Conservation (phyloP, 768 basidiomycete genomes). For the Psilocybe cyanescens region DNA sequence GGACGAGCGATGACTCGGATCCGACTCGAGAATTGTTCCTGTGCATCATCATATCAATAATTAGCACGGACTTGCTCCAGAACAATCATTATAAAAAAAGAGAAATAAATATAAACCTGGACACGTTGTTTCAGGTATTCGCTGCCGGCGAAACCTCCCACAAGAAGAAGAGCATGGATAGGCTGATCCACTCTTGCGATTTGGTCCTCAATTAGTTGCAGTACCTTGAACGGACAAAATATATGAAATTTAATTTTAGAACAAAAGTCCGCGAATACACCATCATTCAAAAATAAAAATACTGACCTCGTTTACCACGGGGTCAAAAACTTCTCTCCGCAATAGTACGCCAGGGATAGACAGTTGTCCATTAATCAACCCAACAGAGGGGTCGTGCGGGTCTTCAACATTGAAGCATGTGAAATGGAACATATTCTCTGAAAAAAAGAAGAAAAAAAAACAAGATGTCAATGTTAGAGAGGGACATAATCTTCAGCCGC, state of each 20-base stretch:
- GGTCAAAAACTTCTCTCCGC: constrained; percentile 88
- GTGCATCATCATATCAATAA: constrained; percentile 7
- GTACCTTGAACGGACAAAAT: constrained; percentile 51
- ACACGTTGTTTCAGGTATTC: constrained; percentile 84
- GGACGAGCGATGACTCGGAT: constrained; percentile 83
- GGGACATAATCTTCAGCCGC: background rate
- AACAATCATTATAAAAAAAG: constrained; percentile 5
- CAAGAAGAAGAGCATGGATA: constrained; percentile 84
- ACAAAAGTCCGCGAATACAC: background rate
- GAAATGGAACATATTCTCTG: constrained; percentile 86
- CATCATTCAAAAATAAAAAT: background rate
- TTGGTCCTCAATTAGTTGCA: constrained; percentile 81
- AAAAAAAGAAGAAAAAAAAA: constrained; percentile 16
- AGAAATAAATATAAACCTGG: constrained; percentile 50
- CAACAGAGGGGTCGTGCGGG: constrained; percentile 78
- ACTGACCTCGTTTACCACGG: constrained; percentile 76
- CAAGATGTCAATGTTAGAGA: constrained; percentile 5
- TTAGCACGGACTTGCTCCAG: constrained; percentile 14
- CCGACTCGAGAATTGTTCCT: constrained; percentile 69
- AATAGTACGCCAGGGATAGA: constrained; percentile 81
- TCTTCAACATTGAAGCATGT: constrained; percentile 90
- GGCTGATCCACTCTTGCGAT: constrained; percentile 65
- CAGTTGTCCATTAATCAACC: constrained; percentile 82
- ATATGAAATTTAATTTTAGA: constrained; percentile 3
- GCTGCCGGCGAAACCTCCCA: constrained; percentile 88